Conservation (phyloP, 2,329 filamentous ascomycete genomes). For the Leptographium radiaticola region DNA sequence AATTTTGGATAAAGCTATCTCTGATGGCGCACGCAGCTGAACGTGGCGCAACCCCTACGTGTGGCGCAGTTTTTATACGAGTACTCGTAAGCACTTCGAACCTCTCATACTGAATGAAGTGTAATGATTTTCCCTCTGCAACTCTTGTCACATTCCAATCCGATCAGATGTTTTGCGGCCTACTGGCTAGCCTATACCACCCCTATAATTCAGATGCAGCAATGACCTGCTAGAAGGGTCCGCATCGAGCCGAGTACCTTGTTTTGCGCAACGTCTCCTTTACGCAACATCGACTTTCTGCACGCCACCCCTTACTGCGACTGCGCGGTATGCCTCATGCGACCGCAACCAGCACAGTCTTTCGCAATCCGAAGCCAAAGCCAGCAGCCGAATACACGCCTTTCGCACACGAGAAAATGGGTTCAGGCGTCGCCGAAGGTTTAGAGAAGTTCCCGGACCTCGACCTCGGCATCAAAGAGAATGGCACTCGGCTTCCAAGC, state of each 20-base stretch:
- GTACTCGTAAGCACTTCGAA: background rate
- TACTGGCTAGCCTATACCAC: background rate
- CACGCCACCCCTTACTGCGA: background rate
- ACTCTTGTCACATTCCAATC: background rate
- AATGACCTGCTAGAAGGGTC: constrained; percentile 6
- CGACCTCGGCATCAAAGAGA: constrained; percentile 21
- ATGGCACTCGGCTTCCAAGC: constrained; percentile 7
- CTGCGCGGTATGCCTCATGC: constrained; percentile 10
- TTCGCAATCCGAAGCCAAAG: constrained; percentile 1
- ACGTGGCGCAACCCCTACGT: background rate
- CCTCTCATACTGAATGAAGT: background rate
- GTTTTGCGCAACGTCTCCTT: background rate
- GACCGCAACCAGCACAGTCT: background rate
- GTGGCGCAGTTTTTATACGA: background rate
- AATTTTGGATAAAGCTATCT: constrained; percentile 3
- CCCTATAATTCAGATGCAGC: background rate
- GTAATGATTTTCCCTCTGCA: background rate
- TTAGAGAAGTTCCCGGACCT: constrained; percentile 49
- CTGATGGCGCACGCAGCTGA: background rate
- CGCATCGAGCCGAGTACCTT: constrained; percentile 4
- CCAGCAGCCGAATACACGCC: background rate
- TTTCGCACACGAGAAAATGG: constrained; percentile 3
- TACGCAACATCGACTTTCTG: constrained; percentile 4
- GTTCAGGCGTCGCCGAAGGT: constrained; percentile 10
- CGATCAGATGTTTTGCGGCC: background rate